Evolutionary conservation across 2,329 filamentous ascomycete species (phyloP).

Genomic region (Bipolaris oryzae): DNA sequence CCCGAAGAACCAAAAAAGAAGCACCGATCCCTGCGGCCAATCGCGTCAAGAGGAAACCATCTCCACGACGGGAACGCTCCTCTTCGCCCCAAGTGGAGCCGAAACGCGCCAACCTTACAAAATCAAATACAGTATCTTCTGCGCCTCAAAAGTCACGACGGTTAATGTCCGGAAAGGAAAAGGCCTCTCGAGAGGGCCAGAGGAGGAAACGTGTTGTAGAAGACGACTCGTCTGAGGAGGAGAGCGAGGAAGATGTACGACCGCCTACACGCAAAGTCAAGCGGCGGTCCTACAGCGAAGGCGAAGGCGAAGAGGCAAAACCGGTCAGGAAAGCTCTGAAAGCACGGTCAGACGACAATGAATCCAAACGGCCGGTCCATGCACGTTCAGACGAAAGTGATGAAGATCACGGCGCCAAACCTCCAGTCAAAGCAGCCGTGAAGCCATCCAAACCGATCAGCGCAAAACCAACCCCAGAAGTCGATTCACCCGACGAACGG

Average conservation of each 20-base stretch:
- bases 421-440: constrained; percentile 34
- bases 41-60: constrained; percentile 42
- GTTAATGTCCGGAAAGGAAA: constrained; percentile 46
- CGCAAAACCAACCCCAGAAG: constrained; percentile 42
- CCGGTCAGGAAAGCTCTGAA: constrained; percentile 42
- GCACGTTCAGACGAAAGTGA: constrained; percentile 41
- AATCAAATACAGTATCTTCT: constrained; percentile 23
- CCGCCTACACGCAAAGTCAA: constrained; percentile 43
- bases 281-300: constrained; percentile 44
- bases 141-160: constrained; percentile 43
- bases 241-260: constrained; percentile 48
- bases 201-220: constrained; percentile 41
- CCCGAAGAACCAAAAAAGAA: constrained; percentile 44
- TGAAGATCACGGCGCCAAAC: constrained; percentile 33
- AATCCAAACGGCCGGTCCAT: constrained; percentile 31
- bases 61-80: constrained; percentile 43
- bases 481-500: constrained; percentile 45
- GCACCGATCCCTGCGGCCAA: constrained; percentile 31
- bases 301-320: constrained; percentile 43
- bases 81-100: constrained; percentile 40
- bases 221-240: constrained; percentile 45
- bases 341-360: constrained; percentile 39
- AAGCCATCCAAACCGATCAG: constrained; percentile 34
- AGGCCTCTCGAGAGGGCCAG: constrained; percentile 43
- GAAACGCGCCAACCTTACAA: constrained; percentile 34